Evolutionary conservation across 1,284 basidiomycete species (phyloP), one percentile per base, ranked within the genome.

Genomic region (Xerocomus nothofagi): DNA sequence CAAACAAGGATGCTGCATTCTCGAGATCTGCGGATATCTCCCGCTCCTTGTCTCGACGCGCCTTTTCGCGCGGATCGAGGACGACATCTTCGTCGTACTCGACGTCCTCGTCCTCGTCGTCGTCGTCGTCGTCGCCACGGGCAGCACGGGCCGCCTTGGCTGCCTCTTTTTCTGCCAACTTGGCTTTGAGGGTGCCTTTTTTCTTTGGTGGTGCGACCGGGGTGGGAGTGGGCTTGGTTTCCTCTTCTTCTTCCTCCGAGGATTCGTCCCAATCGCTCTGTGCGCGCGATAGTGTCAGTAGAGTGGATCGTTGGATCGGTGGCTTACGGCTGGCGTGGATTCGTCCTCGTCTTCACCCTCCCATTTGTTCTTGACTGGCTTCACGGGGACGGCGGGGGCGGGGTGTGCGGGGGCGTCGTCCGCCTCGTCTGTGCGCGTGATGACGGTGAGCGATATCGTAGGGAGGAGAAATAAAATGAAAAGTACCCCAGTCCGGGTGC

Each of bases 261-360:
- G 87, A 89, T 37, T 79, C 89, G 58, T 98, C 94, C 94, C 93
- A 97, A 70, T 95, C 92, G 66, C 91, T 93, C 89, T 95, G 59
- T 31, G 46, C 9, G 11, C 3, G 21, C 33, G 20, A 24, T 8
- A 6, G 20, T 20, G 46, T 44, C 44, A 49, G 48, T 38, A 44
- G 29, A 32, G 49, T 20, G 44, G 46, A 41, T 49, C 44, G 26
- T 32, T 38, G 39, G 18, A 6, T 43, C 17, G 14, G 27, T 9
- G 18, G 32, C 78, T 59, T 61, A 85, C 83, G 32, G 76, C 79
- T 44, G 82, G 81, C 1, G 59, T 70, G 20, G 75, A 71, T 24
- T 86, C 86, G 3, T 93, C 91, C 62, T 91, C 89, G 62, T 96
- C 93, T 70, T 96, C 93, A 45, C 88, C 93, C 54, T 85, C 88